Conservation (phyloP, 78 protist genomes). For the Tieghemostelium lacteum region DNA sequence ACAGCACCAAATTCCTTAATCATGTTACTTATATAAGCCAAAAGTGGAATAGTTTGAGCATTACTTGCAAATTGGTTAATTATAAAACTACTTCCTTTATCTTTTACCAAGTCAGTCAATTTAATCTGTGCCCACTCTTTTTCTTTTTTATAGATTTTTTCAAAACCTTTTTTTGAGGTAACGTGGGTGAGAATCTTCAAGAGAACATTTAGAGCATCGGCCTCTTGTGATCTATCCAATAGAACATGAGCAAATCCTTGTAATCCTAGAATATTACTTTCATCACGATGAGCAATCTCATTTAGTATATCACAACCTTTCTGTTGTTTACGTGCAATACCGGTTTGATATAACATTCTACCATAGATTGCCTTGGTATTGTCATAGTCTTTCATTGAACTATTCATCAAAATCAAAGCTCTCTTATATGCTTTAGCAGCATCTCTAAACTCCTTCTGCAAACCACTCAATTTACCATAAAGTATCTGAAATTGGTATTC, state of each 20-base stretch:
- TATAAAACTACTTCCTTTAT: neutral
- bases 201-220: slow-evolving; percentile 11
- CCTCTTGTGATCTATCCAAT: slow-evolving; percentile 15
- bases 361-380: slow-evolving; percentile 30
- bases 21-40: slow-evolving; percentile 62
- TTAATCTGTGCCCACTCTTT: slow-evolving; percentile 35
- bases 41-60: slow-evolving; percentile 12
- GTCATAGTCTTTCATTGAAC: slow-evolving; percentile 1
- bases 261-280: slow-evolving; percentile 22
- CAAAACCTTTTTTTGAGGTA: neutral
- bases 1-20: slow-evolving; percentile 73
- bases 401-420: neutral
- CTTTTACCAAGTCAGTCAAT: slow-evolving; percentile 6
- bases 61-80: neutral
- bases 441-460: slow-evolving; percentile 15
- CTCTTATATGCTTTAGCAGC: slow-evolving; percentile 22
- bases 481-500: slow-evolving; percentile 15
- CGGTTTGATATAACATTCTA: slow-evolving; percentile 22
- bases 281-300: slow-evolving; percentile 3
- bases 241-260: slow-evolving; percentile 58
- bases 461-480: neutral
- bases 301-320: slow-evolving; percentile 29
- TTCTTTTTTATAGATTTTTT: slow-evolving; percentile 15
- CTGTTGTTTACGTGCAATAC: slow-evolving; percentile 11
- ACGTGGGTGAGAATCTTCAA: neutral